Evolutionary conservation across 2,329 filamentous ascomycete species (phyloP).

Genomic region (Lachnellula hyalina): DNA sequence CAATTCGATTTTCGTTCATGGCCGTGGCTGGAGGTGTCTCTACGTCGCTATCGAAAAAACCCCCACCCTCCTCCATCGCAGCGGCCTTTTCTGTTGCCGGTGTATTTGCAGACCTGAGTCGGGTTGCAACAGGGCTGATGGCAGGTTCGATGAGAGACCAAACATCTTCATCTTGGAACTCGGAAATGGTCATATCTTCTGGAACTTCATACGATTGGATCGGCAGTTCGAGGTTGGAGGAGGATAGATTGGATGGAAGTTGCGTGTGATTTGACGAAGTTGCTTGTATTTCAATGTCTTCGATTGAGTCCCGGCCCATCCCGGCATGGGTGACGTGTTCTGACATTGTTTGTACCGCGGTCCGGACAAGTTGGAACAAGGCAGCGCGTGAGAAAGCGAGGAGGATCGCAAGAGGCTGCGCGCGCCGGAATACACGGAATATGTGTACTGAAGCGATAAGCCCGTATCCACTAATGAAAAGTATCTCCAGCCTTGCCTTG

Average conservation of each 20-base stretch:
- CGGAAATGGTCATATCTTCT: constrained; percentile 19
- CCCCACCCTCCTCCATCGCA: constrained; percentile 45
- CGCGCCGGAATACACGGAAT: not conserved
- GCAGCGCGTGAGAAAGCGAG: not conserved
- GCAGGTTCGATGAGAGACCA: constrained; percentile 56
- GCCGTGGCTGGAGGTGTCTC: constrained; percentile 23
- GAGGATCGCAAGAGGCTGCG: not conserved
- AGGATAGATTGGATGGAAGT: not conserved
- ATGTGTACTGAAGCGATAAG: not conserved
- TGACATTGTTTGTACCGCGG: not conserved
- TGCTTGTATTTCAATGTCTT: not conserved
- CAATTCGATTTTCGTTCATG: not conserved
- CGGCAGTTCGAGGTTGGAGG: constrained; percentile 7
- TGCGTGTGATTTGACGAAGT: not conserved
- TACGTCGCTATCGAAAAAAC: constrained; percentile 35
- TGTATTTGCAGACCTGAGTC: constrained; percentile 49
- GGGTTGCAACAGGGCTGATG: constrained; percentile 51
- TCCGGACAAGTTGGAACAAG: not conserved
- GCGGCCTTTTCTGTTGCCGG: constrained; percentile 54
- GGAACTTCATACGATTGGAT: constrained; percentile 16
- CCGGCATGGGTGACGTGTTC: not conserved
- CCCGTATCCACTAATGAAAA: not conserved
- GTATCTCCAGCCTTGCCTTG: not conserved
- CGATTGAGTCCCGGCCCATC: not conserved
- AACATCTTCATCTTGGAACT: constrained; percentile 44